Conservation (phyloP, 106 monocot species). For the Amphibolis antarctica region DNA sequence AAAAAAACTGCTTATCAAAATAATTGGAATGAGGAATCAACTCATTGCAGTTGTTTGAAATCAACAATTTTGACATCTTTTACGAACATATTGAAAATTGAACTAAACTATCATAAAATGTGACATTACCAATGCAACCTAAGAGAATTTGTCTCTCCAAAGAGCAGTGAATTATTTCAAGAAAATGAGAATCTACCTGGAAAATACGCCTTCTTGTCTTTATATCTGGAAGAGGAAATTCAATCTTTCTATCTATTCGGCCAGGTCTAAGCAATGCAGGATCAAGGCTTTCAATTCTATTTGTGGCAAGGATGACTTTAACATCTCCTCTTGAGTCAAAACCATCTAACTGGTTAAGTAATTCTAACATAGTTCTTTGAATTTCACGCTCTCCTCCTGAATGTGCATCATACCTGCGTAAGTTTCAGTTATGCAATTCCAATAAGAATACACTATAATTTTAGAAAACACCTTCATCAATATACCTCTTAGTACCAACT, state of each 20-base stretch:
- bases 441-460: not conserved
- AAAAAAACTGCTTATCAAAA: too few species aligned
- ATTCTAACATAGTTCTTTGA: conserved; percentile 92
- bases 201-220: conserved; percentile 91
- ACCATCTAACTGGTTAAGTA: conserved; percentile 88
- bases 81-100: too few species aligned
- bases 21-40: too few species aligned
- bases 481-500: conserved; percentile 80
- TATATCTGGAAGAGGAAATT: conserved; percentile 94
- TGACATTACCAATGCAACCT: too few species aligned
- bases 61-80: too few species aligned
- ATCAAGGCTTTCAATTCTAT: conserved; percentile 91
- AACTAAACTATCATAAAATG: too few species aligned
- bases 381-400: conserved; percentile 97
- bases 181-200: conserved; percentile 26
- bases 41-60: too few species aligned
- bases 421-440: not conserved
- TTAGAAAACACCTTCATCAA: not conserved
- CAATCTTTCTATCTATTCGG: conserved; percentile 86
- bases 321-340: conserved; percentile 97
- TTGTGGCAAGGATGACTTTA: conserved; percentile 93
- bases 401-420: conserved; percentile 88
- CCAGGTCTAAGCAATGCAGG: conserved; percentile 89
- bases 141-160: not conserved
- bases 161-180: not conserved